phyloP scores from a whole-genome alignment of 164 flowering plant species.

The Santalum album region DNA sequence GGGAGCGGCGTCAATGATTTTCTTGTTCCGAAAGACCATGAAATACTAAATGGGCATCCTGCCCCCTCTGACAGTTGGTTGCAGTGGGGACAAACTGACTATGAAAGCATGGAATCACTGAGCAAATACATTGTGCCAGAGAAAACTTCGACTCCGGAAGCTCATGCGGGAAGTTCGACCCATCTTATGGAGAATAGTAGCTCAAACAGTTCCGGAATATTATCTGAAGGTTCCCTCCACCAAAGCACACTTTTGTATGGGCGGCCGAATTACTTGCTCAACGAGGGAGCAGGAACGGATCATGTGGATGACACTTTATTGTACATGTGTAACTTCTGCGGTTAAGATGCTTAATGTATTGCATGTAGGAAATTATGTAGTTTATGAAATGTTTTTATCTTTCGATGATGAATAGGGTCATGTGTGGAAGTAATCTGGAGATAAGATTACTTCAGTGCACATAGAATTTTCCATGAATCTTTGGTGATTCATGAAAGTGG shows the following conservation, averaged over 20 bases:
- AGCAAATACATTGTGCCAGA: constrained; percentile 9
- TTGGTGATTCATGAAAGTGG: too few species aligned
- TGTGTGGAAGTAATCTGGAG: constrained; percentile 8
- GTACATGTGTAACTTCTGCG: constrained; percentile 41
- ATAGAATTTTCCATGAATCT: not conserved
- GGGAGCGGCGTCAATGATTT: constrained; percentile 13
- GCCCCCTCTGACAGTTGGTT: constrained; percentile 20
- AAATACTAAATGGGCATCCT: constrained; percentile 10
- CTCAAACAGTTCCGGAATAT: too few species aligned
- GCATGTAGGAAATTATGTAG: constrained; percentile 23
- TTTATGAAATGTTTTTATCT: constrained; percentile 5
- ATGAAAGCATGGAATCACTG: constrained; percentile 8
- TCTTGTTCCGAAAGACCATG: constrained; percentile 17
- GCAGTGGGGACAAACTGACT: constrained; percentile 18
- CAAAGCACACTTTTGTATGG: constrained; percentile 5
- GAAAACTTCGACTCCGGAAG: constrained; percentile 9
- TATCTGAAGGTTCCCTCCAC: constrained; percentile 13
- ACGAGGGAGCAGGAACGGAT: constrained; percentile 18
- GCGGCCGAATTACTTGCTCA: constrained; percentile 20
- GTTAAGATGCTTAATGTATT: constrained; percentile 28
- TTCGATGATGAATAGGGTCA: not conserved
- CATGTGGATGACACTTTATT: constrained; percentile 38
- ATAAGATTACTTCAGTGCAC: constrained; percentile 4
- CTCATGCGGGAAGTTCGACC: constrained; percentile 12
- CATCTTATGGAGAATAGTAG: too few species aligned